These are phyloP conservation scores for Erythrophleum ivorense DNA, from an alignment of 331 rosid genomes.

Conservation along the genomic window DNA sequence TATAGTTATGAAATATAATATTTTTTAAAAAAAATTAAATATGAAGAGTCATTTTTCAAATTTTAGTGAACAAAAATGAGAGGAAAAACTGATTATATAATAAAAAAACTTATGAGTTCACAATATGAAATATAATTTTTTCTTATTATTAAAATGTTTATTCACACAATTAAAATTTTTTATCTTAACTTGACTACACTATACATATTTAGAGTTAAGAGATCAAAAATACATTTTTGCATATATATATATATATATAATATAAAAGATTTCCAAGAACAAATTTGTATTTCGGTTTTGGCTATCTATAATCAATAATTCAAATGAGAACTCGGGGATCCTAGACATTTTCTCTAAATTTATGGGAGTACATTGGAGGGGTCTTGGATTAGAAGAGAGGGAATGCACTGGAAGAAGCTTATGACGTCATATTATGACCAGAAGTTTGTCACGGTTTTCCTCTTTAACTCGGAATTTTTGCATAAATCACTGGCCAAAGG, in stretches of 20 bases:
- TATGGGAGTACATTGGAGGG: background rate
- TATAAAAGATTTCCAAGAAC: background rate
- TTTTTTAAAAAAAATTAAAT: no score
- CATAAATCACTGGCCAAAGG: conserved; percentile 57
- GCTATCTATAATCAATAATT: background rate
- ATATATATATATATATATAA: no score
- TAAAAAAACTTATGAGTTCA: no score
- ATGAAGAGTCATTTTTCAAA: no score
- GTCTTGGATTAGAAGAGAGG: background rate
- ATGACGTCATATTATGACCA: background rate
- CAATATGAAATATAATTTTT: no score
- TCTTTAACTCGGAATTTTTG: conserved; percentile 5
- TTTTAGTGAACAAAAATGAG: no score
- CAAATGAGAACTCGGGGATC: background rate
- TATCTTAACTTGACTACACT: no score
- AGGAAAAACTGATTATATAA: no score
- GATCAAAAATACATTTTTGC: background rate
- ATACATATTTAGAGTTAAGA: background rate
- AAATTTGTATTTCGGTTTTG: background rate
- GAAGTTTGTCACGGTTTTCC: conserved; percentile 16
- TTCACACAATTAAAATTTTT: no score
- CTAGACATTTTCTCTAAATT: background rate
- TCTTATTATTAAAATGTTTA: no score
- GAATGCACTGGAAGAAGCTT: background rate
- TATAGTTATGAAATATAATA: no score